These are phyloP conservation scores for Caloboletus firmus DNA, from an alignment of 1,284 basidiomycete species.

Conservation along the genomic window DNA sequence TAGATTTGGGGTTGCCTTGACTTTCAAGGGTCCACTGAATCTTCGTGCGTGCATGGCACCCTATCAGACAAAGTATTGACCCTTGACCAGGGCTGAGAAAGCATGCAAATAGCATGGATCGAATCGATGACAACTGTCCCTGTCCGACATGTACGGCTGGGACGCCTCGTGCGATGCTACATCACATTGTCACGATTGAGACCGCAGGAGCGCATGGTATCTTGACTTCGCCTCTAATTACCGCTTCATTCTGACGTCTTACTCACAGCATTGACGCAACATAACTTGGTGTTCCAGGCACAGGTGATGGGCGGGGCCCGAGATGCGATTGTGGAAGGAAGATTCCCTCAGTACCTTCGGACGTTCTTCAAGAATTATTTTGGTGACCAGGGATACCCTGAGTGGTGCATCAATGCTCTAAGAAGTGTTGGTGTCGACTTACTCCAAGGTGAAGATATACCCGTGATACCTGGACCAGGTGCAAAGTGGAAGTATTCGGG, in stretches of 20 bases:
- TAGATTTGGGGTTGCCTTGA: conserved; percentile 83
- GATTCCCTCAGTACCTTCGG: conserved; percentile 73
- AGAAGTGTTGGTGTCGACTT: conserved; percentile 75
- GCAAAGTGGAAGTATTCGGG: conserved; percentile 74
- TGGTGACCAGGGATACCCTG: conserved; percentile 67
- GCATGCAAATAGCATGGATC: conserved; percentile 63
- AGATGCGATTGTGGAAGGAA: conserved; percentile 72
- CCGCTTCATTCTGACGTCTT: conserved; percentile 23
- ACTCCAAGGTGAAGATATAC: conserved; percentile 49
- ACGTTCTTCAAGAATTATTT: conserved; percentile 75
- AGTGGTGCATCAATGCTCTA: conserved; percentile 81
- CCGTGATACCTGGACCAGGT: conserved; percentile 58
- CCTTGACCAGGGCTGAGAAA: conserved; percentile 55
- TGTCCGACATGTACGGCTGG: conserved; percentile 74
- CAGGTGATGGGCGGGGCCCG: conserved; percentile 77
- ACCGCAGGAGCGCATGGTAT: conserved; percentile 79
- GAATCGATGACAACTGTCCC: conserved; percentile 73
- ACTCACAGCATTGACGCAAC: conserved; percentile 65
- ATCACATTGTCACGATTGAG: conserved; percentile 73
- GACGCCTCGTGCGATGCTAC: conserved; percentile 67
- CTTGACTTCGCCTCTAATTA: conserved; percentile 23
- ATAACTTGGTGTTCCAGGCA: conserved; percentile 81
- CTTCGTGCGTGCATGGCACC: conserved; percentile 51
- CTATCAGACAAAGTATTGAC: conserved; percentile 4
- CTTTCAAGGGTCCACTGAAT: conserved; percentile 75